phyloP scores from a whole-genome alignment of 1,284 basidiomycete genomes.

The Meira miltonrushii region DNA sequence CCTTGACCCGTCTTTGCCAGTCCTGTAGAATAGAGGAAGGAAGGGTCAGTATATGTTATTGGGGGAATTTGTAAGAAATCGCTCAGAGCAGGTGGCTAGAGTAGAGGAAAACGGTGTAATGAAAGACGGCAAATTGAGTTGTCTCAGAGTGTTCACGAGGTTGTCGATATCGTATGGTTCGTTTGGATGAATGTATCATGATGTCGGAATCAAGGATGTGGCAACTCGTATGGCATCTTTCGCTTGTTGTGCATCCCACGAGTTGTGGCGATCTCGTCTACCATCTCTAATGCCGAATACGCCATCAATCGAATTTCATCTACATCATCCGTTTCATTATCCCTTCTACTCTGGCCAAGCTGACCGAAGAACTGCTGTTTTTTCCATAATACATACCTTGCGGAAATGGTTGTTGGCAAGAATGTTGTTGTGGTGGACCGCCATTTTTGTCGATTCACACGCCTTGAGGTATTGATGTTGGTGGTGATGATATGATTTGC shows the following conservation, averaged over 20 bases:
- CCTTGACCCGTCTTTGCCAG: conserved; percentile 77
- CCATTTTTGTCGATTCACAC: conserved; percentile 25
- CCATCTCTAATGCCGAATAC: not conserved
- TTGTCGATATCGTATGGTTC: not conserved
- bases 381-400: conserved; percentile 59
- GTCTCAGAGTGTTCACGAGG: not conserved
- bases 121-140: not conserved
- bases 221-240: no score
- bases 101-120: not conserved
- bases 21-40: conserved; percentile 14
- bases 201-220: no score
- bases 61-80: not conserved
- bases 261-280: not conserved
- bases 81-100: not conserved
- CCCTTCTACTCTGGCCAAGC: not conserved
- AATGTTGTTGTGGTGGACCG: conserved; percentile 52
- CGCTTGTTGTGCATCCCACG: no score
- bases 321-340: not conserved
- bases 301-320: not conserved
- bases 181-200: no score
- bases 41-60: not conserved
- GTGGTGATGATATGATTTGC: no score
- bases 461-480: not conserved
- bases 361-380: not conserved
- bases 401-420: conserved; percentile 78